Evolutionary conservation across 179 eudicot genomes (phyloP).

Genomic region (Silene coronaria): DNA sequence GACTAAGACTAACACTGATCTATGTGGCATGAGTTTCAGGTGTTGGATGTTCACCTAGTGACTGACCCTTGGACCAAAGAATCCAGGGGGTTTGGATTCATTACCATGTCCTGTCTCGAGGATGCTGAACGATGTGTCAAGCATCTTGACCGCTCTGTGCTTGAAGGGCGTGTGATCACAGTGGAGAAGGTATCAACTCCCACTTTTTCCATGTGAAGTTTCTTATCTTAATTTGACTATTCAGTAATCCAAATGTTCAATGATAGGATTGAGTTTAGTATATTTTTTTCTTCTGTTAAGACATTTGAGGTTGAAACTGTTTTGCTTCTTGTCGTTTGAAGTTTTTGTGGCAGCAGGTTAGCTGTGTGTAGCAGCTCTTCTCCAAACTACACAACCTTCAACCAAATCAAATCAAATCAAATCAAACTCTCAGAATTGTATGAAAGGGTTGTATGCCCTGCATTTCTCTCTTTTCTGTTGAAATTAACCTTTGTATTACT

Average conservation of each 20-base stretch:
- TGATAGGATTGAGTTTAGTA: constrained; percentile 18
- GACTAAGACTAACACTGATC: background rate
- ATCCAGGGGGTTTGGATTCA: constrained; percentile 93
- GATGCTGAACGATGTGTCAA: constrained; percentile 82
- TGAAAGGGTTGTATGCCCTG: constrained; percentile 98
- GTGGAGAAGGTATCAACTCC: constrained; percentile 75
- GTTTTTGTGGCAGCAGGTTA: constrained; percentile 85
- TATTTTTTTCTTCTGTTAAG: constrained; percentile 14
- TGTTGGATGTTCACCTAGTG: constrained; percentile 77
- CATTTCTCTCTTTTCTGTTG: constrained; percentile 46
- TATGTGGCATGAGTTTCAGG: constrained; percentile 35
- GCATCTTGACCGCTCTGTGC: constrained; percentile 69
- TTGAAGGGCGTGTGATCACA: constrained; percentile 86
- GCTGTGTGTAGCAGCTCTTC: constrained; percentile 99
- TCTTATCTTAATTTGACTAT: background rate
- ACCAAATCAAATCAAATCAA: constrained; percentile 53
- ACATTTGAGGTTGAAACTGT: constrained; percentile 33
- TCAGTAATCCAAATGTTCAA: background rate
- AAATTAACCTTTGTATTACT: background rate
- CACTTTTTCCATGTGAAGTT: background rate
- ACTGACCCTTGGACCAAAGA: constrained; percentile 85
- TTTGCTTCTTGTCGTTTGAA: constrained; percentile 57
- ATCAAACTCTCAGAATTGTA: constrained; percentile 59
- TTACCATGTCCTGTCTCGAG: constrained; percentile 63
- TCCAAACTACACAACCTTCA: constrained; percentile 56